These are phyloP conservation scores for Medicago lupulina DNA, from an alignment of 306 rosid genomes.

Conservation along the genomic window DNA sequence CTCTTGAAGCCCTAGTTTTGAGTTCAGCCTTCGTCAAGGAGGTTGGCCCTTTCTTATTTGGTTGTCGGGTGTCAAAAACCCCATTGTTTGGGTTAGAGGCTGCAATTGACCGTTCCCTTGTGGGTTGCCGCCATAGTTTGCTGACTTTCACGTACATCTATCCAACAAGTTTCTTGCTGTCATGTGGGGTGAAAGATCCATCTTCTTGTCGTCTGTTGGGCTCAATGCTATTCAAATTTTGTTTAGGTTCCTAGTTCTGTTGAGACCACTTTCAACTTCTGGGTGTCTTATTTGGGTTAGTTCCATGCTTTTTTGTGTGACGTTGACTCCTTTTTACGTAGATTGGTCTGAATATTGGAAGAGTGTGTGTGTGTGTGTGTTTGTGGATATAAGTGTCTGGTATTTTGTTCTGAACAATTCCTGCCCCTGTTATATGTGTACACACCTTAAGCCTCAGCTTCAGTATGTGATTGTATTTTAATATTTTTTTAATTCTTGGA, in stretches of 20 bases:
- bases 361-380: too few relatives aligned
- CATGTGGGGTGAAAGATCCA: neutral
- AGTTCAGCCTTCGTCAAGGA: neutral
- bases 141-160: neutral
- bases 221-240: neutral
- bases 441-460: too few relatives aligned
- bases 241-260: neutral
- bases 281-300: neutral
- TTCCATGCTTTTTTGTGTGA: neutral
- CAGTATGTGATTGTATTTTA: too few relatives aligned
- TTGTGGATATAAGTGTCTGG: too few relatives aligned
- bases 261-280: neutral
- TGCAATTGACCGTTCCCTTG: neutral
- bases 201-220: conserved; percentile 2
- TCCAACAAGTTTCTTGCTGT: neutral
- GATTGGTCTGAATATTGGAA: neutral
- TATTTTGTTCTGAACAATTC: too few relatives aligned
- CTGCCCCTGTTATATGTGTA: too few relatives aligned
- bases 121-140: neutral
- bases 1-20: neutral
- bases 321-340: neutral
- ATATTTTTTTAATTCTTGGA: too few relatives aligned
- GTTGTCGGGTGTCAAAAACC: neutral
- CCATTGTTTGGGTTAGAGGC: neutral
- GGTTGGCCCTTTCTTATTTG: neutral